These are phyloP conservation scores for Piper longum DNA, from an alignment of 164 flowering plant species.

Conservation along the genomic window DNA sequence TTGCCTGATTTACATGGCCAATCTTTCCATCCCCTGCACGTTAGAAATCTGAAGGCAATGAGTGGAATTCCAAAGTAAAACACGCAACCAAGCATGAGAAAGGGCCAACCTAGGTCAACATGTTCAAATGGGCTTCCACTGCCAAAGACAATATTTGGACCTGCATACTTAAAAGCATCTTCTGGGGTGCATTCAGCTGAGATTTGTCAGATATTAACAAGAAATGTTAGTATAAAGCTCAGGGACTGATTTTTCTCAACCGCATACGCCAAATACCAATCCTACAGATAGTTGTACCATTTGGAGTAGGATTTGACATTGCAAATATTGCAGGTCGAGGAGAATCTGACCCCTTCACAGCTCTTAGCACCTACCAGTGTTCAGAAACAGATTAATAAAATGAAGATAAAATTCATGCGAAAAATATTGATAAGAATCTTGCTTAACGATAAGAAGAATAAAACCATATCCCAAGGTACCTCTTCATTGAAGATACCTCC, in stretches of 20 bases:
- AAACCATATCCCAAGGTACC: constrained; percentile 19
- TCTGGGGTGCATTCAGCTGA: constrained; percentile 94
- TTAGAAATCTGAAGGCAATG: background rate
- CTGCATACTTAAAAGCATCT: constrained; percentile 91
- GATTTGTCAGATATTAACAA: background rate
- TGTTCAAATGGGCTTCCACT: constrained; percentile 96
- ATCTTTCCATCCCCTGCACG: constrained; percentile 63
- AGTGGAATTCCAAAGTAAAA: background rate
- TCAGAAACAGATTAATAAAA: background rate
- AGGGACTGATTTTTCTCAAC: too few relatives aligned
- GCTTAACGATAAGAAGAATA: background rate
- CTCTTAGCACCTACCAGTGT: constrained; percentile 63
- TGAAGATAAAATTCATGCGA: background rate
- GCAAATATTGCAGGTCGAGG: constrained; percentile 91
- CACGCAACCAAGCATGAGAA: background rate
- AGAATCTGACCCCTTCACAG: constrained; percentile 84
- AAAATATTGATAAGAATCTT: background rate
- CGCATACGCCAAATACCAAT: background rate
- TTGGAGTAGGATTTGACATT: constrained; percentile 95
- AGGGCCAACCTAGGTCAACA: constrained; percentile 59
- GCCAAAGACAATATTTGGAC: constrained; percentile 79
- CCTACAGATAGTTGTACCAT: constrained; percentile 32
- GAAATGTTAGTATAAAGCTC: too few relatives aligned
- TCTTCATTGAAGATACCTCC: constrained; percentile 82
- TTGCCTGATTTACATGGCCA: constrained; percentile 95